Base-by-base conservation (phyloP, 495 filamentous ascomycete species). In the Daldinia bambusicola region DNA sequence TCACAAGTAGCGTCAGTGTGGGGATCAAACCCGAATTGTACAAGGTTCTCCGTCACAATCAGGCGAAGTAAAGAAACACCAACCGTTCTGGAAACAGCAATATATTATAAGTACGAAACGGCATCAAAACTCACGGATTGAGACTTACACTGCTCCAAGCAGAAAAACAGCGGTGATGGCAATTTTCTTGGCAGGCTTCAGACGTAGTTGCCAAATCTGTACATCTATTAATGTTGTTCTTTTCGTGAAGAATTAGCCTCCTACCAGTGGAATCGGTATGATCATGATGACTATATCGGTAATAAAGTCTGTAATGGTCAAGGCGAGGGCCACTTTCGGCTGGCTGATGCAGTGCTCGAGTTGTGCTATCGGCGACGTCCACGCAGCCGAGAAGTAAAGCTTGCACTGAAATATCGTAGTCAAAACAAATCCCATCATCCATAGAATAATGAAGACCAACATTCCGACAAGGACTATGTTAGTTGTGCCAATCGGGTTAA, bases 181-280 rank as follows among this genome's bases (percentile, higher is more conserved):
- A 9, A 76, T 40, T 55, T 74, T 77, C 38, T 74, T 70, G 12
- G 30, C 37, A 1, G 50, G 55, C 4, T 69, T 61, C 8, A 78
- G 20, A 34, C 67, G 71, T 8, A 76, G 30, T 2, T 66, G 71
- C 74, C 76, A 78, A 51, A 78, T 66, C 76, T 78, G n/a, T 5
- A 18, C 40, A 18, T 12, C 4, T 30, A 55, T n/a, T n/a, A n/a
- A n/a, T n/a, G n/a, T n/a, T n/a, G n/a, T n/a, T n/a, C n/a, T n/a
- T n/a, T n/a, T n/a, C n/a, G n/a, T n/a, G n/a, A n/a, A n/a, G n/a
- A n/a, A n/a, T 43, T 41, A 57, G 40, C 22, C n/a, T 38, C n/a
- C 53, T 67, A 79, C 77, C 22, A 76, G 30, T 13, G 75, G 73
- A 9, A 76, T 37, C 6, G 77, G 77, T 30, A 73, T 68, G 9